Evolutionary conservation across 2,329 filamentous ascomycete genomes (phyloP), one percentile per base, ranked within the genome.

Genomic region (Fonsecaea pedrosoi): DNA sequence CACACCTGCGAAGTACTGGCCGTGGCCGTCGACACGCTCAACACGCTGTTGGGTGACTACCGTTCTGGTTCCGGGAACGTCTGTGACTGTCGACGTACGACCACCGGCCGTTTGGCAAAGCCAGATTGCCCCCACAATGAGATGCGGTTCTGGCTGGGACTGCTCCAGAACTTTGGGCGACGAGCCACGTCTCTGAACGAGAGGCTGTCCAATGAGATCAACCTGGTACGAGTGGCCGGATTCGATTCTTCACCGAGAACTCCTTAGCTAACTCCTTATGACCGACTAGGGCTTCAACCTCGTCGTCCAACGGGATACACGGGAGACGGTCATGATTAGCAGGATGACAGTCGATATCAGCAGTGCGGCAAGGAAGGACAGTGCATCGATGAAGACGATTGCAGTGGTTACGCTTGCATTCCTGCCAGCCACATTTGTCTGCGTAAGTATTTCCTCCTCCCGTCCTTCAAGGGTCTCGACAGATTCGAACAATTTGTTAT

Each of bases 341-440:
- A 71, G 73, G n/a, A 72, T 73, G 13, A 76, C 73, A 64, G 73
- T 76, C 53, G 59, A 71, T 1, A 69, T 77, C 60, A 76, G 74
- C 4, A 66, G 67, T 7, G 74, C 69, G 4, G 75, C 65, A 6
- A 66, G 74, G 57, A 74, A 71, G 60, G 77, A 79, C 42, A 72
- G 75, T 18, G 72, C 77, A 42, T 73, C 73, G 4, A 77, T 79
- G 75, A 74, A 77, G 2, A 77, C 77, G n/a, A 73, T 78, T 53
- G 74, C 76, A 3, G 68, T 77, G 8, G 74, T 78, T 6, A 78
- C 76, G 0, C 66, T 79, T 4, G 37, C 78, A 0, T 78, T 76
- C 55, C 72, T 79, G 13, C 77, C 77, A 1, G 76, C 75, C 9
- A 78, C 77, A 2, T 78, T 79, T 66, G 76, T 79, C 3, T 78